Percentiles rank a stretch among this genome's conserved stretches.
Conservation (phyloP, 1,284 basidiomycete species). For the Apiotrichum sp. region DNA sequence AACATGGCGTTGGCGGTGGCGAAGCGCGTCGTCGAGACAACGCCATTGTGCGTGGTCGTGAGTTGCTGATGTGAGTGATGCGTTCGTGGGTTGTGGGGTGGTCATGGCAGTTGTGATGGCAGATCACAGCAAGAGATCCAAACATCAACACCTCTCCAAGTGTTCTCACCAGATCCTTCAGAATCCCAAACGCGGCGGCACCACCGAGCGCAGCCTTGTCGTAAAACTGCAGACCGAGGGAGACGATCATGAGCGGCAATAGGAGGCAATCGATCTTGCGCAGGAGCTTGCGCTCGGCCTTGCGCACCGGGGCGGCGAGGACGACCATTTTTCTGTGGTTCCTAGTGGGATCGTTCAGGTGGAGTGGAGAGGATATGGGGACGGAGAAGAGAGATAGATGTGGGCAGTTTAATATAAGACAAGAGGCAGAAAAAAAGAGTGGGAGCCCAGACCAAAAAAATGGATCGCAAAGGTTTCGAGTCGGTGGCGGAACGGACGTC, state of each 20-base stretch:
- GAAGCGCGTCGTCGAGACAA: slow-evolving; percentile 40
- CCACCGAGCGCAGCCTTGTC: slow-evolving; percentile 52
- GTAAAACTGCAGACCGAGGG: slow-evolving; percentile 50
- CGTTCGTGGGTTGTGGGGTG: too few relatives aligned
- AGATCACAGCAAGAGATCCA: too few relatives aligned
- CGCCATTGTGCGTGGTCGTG: slow-evolving; percentile 35
- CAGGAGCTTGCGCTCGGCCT: slow-evolving; percentile 22
- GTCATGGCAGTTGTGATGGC: too few relatives aligned
- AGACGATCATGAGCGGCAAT: slow-evolving; percentile 49
- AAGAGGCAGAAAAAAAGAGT: too few relatives aligned
- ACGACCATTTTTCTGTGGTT: background rate
- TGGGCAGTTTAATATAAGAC: too few relatives aligned
- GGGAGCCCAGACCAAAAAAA: too few relatives aligned
- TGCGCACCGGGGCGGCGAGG: background rate
- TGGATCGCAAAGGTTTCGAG: too few relatives aligned
- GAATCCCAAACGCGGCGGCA: slow-evolving; percentile 51
- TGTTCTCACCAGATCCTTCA: slow-evolving; percentile 43
- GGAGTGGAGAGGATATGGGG: too few relatives aligned
- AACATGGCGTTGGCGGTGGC: slow-evolving; percentile 47
- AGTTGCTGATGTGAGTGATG: slow-evolving; percentile 20
- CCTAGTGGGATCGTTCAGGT: too few relatives aligned
- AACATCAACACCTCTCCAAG: too few relatives aligned
- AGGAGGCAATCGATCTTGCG: slow-evolving; percentile 41
- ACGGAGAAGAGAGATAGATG: too few relatives aligned
- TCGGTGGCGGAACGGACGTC: too few relatives aligned